Base-by-base conservation (phyloP, 2,329 filamentous ascomycete species). In the Penicillium sp. region DNA sequence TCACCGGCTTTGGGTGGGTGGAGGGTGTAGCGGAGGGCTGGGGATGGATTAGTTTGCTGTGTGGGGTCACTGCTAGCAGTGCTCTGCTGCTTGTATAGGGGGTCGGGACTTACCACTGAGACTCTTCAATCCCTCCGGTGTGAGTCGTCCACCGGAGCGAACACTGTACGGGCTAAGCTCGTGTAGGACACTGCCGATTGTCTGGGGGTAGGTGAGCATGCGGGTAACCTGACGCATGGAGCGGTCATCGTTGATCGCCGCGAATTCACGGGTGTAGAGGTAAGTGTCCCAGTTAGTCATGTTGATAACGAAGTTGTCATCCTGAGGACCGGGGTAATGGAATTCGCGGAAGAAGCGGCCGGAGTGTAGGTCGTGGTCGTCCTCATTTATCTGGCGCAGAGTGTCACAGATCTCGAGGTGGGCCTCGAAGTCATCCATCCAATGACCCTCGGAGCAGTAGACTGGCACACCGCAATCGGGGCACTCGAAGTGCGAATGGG, bases 241-340 rank as follows among this genome's bases (percentile, higher is more conserved):
- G 51, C 91, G 81, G 66, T 95, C 90, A 54, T 89, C 83, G 67
- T 98, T 89, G 64, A 98, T 83, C 5, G 94, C 94, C 57, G 85
- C 80, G 62, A 93, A 97, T 61, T 95, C 85, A 62, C 93, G 79
- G 3, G 89, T 94, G 67, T 95, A 98, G 64, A 98, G 75, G 61
- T 94, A 88, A 0, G 93, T 97, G 69, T 98, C 93, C 93, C 93
- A 98, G 69, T 94, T 98, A 38, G 86, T 95, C 86, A 98, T 90
- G 71, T 98, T 98, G 58, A 96, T 82, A 57, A 93, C 78, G 31
- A 89, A 87, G 67, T 96, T 91, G 57, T 96, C 90, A 67, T 96
- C 83, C 72, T 96, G 90, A 48, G 84, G 78, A 13, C 85, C 87
- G 0, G 93, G 89, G 64, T 95, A 95, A 54, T 90, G 83, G 64